Conservation (phyloP, 192 early-diverging fungal species). For the Podochytrium sp. region DNA sequence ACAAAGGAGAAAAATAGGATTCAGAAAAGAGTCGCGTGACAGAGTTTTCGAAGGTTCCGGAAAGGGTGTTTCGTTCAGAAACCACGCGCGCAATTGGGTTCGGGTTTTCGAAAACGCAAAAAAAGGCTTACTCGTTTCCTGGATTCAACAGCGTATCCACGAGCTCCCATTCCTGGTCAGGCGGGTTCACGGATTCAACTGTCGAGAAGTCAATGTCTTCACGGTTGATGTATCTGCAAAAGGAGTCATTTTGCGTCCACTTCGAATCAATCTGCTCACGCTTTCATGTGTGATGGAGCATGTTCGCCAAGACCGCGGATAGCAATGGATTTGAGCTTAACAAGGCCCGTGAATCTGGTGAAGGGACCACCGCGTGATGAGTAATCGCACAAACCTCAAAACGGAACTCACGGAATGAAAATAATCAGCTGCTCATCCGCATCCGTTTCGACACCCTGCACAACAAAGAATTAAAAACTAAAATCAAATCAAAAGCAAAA, state of each 20-base stretch:
- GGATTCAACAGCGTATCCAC: constrained; percentile 48
- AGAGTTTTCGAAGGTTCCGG: neutral
- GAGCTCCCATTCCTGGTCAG: constrained; percentile 85
- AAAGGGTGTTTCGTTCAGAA: neutral
- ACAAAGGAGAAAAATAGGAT: constrained; percentile 57
- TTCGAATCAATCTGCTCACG: no score
- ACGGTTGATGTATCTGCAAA: constrained; percentile 78
- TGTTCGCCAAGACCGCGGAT: constrained; percentile 68
- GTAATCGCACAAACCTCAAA: neutral
- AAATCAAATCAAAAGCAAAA: no score
- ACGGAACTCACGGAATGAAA: constrained; percentile 73
- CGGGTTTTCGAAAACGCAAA: no score
- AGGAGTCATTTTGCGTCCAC: no score
- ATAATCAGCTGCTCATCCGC: constrained; percentile 91
- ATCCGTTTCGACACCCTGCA: constrained; percentile 76
- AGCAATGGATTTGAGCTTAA: constrained; percentile 90
- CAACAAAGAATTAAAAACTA: neutral
- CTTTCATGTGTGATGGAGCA: constrained; percentile 75
- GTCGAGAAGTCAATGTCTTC: constrained; percentile 91
- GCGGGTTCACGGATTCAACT: constrained; percentile 60
- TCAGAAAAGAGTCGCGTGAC: neutral
- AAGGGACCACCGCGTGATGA: neutral
- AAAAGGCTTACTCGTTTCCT: constrained; percentile 18
- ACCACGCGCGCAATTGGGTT: no score
- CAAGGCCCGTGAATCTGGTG: constrained; percentile 81